phyloP scores from a whole-genome alignment of 73 alveolate genomes.

The Tetrahymena elliotti region DNA sequence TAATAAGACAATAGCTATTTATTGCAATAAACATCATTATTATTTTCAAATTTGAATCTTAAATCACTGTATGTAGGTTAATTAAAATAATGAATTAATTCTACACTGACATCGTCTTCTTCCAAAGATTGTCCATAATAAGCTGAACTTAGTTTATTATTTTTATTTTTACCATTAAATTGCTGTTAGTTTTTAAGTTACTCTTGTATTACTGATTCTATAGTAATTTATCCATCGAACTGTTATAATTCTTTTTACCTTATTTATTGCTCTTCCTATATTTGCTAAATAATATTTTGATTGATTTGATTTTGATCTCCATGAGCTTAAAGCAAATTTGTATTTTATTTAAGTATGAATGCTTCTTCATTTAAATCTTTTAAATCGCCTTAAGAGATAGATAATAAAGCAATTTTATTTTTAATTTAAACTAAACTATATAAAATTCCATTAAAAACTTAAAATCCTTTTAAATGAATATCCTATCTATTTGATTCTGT shows the following conservation, averaged over 20 bases:
- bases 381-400: not conserved
- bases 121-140: not conserved
- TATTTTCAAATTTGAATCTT: not conserved
- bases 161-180: not conserved
- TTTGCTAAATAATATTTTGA: not conserved
- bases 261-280: not conserved
- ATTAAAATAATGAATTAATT: not conserved
- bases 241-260: not conserved
- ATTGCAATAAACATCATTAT: not conserved
- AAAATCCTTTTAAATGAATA: not conserved
- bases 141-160: not conserved
- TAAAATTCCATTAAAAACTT: not conserved
- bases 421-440: not conserved
- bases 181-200: not conserved
- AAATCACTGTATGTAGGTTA: not conserved
- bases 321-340: not conserved
- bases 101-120: not conserved
- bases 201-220: not conserved
- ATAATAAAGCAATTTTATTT: not conserved
- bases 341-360: not conserved
- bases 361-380: not conserved
- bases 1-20: not conserved
- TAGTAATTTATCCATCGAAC: not conserved
- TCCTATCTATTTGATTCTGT: not conserved
- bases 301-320: not conserved